Base-by-base conservation (phyloP, 371 early-diverging fungal species). In the Rhizopus delemar region DNA sequence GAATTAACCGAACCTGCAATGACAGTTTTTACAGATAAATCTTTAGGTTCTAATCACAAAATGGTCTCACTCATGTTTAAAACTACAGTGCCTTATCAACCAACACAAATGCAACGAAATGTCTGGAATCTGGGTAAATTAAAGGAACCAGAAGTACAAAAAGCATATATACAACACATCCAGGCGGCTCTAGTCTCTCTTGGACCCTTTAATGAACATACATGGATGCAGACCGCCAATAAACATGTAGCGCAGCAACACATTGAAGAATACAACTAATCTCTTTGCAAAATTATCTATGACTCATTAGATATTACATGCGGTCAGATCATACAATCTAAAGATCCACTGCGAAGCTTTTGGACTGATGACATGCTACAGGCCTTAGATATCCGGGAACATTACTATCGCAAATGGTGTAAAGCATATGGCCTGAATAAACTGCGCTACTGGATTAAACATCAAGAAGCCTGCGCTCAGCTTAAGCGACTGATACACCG, bases 381-480 rank as follows among this genome's bases (percentile, higher is more conserved):
- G 5, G 31, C 41, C 9, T 53, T 53, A 29, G 28, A 53, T 0
- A 13, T 5, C 15, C 43, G 45, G n/a, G 60, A 59, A 36, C 29
- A 7, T 3, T 59, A 51, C 28, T 62, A 62, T 15, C 5, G 39
- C 7, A 51, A 51, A 48, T 60, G 62, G 63, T 5, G 41, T 4
- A 48, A 52, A 46, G 63, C 55, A 15, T 12, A 13, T 7, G 54
- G 60, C 3, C 39, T 60, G 8, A 46, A 53, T 5, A 32, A 52
- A 32, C 12, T 58, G 13, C 48, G 16, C n/a, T 61, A 54, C 50
- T 57, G 58, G 57, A 6, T 58, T 9, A 29, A 33, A 8, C 56
- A 66, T 36, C 61, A 66, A 58, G 59, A 60, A 49, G 38, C 66
- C 6, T 8, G 41, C 16, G 61, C 56, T 8, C 29, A 54, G 13